Base-by-base conservation (phyloP, 2,329 filamentous ascomycete genomes). In the Corynespora cassiicola region DNA sequence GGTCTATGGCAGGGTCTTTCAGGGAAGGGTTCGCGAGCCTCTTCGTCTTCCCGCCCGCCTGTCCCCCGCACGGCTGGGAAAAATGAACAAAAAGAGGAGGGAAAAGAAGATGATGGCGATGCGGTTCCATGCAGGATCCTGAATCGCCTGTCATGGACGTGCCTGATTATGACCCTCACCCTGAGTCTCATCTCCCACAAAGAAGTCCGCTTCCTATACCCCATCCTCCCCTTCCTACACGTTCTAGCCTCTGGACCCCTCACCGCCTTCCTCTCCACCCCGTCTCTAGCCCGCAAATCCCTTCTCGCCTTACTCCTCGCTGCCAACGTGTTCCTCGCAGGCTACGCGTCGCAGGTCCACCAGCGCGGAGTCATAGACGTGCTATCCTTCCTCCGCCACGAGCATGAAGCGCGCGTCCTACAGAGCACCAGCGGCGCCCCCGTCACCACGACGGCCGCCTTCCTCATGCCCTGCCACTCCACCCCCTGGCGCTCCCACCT, bases 121-220 rank as follows among this genome's bases (percentile, higher is more conserved):
- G 5, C 31, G 25, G 39, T 45, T 18, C 29, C 40, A 18, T 42
- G 39, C 17, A 44, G 29, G 12, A 53, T 63, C 20, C 43, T 64
- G n/a, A 14, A 45, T 11, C 49, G 57, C 22, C 55, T 71, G 11
- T 56, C 63, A 28, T 66, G 58, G 50, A 64, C 64, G 19, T 74
- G 81, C 6, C 76, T 86, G 26, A 47, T 85, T 37, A 68, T 81
- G 19, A 87, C 85, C 40, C 71, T 87, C 7, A 63, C 72, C 1
- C 78, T 97, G 21, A 95, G 89, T 2, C 62, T 88, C 30, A 88
- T 97, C 52, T 84, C 90, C 1, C 94, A 99, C 73, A 99, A 99
- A 68, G 94, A 99, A 76, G 88, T 96, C 55, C 89, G 94, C 58
- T 99, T 99, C 74, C 88, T 97, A 52, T 96, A 95, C 59, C 92